Evolutionary conservation across 441 rosid species (phyloP).

Genomic region (Syzygium syzygioides): DNA sequence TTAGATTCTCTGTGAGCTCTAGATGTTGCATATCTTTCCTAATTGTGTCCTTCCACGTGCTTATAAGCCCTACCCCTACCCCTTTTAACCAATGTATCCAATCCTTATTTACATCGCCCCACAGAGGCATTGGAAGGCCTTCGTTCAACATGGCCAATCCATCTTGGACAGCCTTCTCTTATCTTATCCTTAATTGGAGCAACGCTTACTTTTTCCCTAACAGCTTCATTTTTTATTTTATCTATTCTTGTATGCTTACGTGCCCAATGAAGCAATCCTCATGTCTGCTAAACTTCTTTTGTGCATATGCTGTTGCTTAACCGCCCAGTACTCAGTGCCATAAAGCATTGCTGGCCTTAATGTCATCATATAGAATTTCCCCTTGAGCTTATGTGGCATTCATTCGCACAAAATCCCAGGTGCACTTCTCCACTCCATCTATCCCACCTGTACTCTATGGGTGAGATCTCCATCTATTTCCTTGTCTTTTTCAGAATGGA

Average conservation of each 20-base stretch:
- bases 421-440: neutral
- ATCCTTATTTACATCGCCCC: neutral
- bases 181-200: neutral
- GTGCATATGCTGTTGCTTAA: neutral
- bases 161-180: neutral
- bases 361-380: neutral
- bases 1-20: neutral
- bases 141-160: neutral
- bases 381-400: neutral
- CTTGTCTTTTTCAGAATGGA: neutral
- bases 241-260: neutral
- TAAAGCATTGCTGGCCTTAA: neutral
- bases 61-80: neutral
- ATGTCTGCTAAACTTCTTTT: neutral
- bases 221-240: neutral
- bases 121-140: neutral
- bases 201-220: neutral
- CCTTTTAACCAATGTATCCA: neutral
- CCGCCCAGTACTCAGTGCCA: neutral
- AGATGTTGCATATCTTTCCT: neutral
- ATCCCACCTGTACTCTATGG: neutral
- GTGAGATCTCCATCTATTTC: neutral
- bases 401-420: neutral
- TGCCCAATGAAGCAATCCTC: neutral
- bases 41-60: neutral